Conservation (phyloP, 108 stramenopile species). For the Fragilaria radians region DNA sequence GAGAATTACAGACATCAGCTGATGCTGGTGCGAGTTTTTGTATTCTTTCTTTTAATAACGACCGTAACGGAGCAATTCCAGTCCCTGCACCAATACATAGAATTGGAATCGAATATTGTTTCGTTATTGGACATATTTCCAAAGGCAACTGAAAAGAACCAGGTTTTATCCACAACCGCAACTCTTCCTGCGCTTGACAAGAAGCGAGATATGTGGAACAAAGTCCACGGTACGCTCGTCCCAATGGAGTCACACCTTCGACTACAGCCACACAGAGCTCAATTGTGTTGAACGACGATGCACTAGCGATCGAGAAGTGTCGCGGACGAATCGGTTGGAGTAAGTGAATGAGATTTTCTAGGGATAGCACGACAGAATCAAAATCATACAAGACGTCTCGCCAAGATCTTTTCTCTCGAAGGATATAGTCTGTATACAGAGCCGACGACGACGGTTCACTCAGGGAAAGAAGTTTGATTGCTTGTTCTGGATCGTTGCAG, state of each 20-base stretch:
- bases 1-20: conserved; percentile 28
- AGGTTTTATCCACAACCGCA: conserved; percentile 69
- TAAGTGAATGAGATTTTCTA: conserved; percentile 46
- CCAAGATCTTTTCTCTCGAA: conserved; percentile 80
- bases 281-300: conserved; percentile 47
- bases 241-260: conserved; percentile 63
- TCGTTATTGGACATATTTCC: conserved; percentile 3
- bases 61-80: conserved; percentile 77
- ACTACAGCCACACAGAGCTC: conserved; percentile 76
- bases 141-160: conserved; percentile 66
- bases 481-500: conserved; percentile 52
- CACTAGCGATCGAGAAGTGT: conserved; percentile 78
- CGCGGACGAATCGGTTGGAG: conserved; percentile 65
- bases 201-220: conserved; percentile 56
- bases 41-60: conserved; percentile 56
- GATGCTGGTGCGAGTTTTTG: neutral
- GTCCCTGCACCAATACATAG: conserved; percentile 80
- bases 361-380: conserved; percentile 55
- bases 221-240: conserved; percentile 60
- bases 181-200: neutral
- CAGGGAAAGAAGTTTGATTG: conserved; percentile 51
- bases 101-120: conserved; percentile 44
- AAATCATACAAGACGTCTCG: conserved; percentile 79
- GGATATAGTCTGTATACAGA: conserved; percentile 70
- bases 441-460: conserved; percentile 66